Evolutionary conservation across 768 basidiomycete genomes (phyloP), one percentile per base, ranked within the genome.

Genomic region (Lepiota subincarnata): DNA sequence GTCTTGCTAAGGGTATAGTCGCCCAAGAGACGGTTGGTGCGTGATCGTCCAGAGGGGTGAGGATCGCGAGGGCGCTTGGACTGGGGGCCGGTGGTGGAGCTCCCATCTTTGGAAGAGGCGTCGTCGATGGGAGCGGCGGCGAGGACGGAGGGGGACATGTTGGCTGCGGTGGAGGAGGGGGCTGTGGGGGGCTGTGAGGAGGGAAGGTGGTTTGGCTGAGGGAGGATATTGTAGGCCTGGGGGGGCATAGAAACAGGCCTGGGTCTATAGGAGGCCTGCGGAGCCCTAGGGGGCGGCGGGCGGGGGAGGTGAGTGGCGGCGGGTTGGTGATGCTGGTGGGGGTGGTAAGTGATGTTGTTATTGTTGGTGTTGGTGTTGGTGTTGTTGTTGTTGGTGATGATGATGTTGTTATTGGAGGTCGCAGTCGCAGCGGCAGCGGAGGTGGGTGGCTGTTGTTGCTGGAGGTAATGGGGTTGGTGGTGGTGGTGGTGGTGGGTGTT

Each of bases 1-100:
- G 96, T 97, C 80, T 98, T 98, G 64, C 89, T 89, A 60, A 99
- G 81, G 56, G 90, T 90, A 74, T 97, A 99, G 67, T 98, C 93
- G 28, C 95, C 96, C 13, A 99, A 76, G 55, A 92, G 77, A 69
- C 87, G 66, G 61, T 79, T 78, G 6, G 75, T 67, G 53, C 76
- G 70, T 11, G 52, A 45, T 38, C 50, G 12, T 14, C 41, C 38
- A 2, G 50, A 52, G 13, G 39, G 28, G n/a, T 45, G 42, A 13
- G 24, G 63, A 47, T 37, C 42, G 40, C 35, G 56, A 38, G 31
- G 42, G 49, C 34, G 55, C 42, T 37, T 39, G 16, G 43, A 47
- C 20, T 18, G 35, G 46, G 64, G 57, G 59, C 31, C 62, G 62
- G 24, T 50, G 41, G 50, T 26, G 8, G 42, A 19, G 2, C 42